Evolutionary conservation across 805 yeast genomes (phyloP), one percentile per base, ranked within the genome.

Genomic region (Starmera pachycereana): DNA sequence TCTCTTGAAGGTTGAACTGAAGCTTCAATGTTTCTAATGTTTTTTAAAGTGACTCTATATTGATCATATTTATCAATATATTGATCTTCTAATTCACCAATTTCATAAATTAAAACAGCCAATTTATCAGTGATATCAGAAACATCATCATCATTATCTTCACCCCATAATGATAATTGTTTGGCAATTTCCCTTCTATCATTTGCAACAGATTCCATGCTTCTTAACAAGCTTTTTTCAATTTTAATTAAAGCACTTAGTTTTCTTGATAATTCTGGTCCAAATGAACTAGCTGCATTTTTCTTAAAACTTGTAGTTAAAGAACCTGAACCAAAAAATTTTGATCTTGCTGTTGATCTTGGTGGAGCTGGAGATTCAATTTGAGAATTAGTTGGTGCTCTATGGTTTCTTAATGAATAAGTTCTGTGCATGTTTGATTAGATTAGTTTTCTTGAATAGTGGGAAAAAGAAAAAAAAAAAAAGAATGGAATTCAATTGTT

Each of bases 1-100:
- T 90, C 97, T 68, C 97, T 84, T 41, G 95, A 82, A 44, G 98
- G 98, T 72, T 90, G 97, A 50, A 92, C 97, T 41, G 95, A 84
- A 47, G 90, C 88, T 74, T 90, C 98, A 58, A 90, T 90, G 74
- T 90, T 88, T 69, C 97, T 82, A 62, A 90, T 78, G 39, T 92
- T 76, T 73, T 90, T 92, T 66, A 90, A 71, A 45, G 97, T 89
- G 64, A 92, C 78, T 70, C 97, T 81, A 80, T 92, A 92, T 69
- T 88, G 95, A 66, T 90, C 98, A 69, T 92, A 92, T 71, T 87
- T 87, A 74, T 92, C 98, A 60, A 90, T 87, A 75, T 86, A 89
- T 65, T 87, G 95, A 68, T 92, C 97, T 72, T 90, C 97, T 58
- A 92, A 78, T 74, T 90, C 97, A 66, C 96, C 97, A 60, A 92